phyloP scores from a whole-genome alignment of 257 asterid species.

The Salvia rosmarinus region DNA sequence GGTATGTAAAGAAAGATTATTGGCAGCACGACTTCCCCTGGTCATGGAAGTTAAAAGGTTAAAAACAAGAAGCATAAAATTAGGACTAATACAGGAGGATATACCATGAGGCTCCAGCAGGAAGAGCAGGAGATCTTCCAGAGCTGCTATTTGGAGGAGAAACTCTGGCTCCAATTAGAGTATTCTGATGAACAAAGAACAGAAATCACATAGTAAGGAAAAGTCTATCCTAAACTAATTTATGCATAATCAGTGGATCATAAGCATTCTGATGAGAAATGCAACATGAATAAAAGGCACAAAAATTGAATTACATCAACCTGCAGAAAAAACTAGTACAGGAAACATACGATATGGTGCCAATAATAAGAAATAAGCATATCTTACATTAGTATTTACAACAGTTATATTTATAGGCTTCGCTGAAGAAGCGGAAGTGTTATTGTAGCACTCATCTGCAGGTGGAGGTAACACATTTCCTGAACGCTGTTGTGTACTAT shows the following conservation, averaged over 20 bases:
- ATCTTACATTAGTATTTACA: constrained; percentile 74
- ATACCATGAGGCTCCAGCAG: constrained; percentile 95
- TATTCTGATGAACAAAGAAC: constrained; percentile 39
- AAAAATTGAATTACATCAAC: not conserved
- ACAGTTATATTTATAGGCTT: constrained; percentile 62
- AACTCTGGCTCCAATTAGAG: constrained; percentile 40
- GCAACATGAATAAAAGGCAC: not conserved
- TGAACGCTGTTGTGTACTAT: constrained; percentile 65
- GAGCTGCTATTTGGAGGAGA: constrained; percentile 82
- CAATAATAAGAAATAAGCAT: constrained; percentile 28
- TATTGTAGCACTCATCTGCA: constrained; percentile 73
- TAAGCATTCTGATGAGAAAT: constrained; percentile 27
- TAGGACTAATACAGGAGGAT: constrained; percentile 22
- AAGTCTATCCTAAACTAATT: constrained; percentile 4
- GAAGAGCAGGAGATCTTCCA: constrained; percentile 88
- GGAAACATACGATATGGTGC: constrained; percentile 20
- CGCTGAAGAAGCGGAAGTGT: constrained; percentile 54
- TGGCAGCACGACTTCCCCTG: constrained; percentile 86
- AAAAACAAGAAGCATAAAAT: constrained; percentile 29
- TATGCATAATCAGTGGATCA: constrained; percentile 10
- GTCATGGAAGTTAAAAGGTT: constrained; percentile 30
- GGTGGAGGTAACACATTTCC: constrained; percentile 91
- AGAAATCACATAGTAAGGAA: not conserved
- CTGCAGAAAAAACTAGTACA: not conserved
- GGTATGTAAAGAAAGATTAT: constrained; percentile 51